Evolutionary conservation across 352 stramenopile genomes (phyloP).

Genomic region (Pythium guiyangense): DNA sequence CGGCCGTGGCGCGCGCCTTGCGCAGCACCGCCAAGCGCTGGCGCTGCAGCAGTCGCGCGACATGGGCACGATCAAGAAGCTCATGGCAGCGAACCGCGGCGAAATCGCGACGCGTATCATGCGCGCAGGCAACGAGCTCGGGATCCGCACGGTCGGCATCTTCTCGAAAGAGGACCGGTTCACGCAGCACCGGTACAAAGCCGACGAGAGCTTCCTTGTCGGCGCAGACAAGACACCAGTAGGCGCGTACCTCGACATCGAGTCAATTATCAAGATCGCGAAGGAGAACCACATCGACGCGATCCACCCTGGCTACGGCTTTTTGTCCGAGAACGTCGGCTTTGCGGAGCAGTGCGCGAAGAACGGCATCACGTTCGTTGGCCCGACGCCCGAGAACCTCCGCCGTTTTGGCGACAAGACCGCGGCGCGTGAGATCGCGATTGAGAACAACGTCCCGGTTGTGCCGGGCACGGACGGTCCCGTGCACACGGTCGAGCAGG

Average conservation of each 20-base stretch:
- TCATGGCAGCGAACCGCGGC: constrained; percentile 97
- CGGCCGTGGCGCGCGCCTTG: constrained; percentile 9
- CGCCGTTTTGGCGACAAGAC: constrained; percentile 89
- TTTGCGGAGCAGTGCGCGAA: constrained; percentile 92
- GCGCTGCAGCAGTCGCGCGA: constrained; percentile 32
- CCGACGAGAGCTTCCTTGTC: constrained; percentile 95
- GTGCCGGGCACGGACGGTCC: constrained; percentile 89
- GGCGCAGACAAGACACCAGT: constrained; percentile 90
- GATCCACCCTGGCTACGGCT: constrained; percentile 97
- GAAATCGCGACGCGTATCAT: constrained; percentile 98
- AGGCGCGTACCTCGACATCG: constrained; percentile 95
- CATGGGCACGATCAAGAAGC: constrained; percentile 90
- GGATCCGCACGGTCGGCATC: constrained; percentile 88
- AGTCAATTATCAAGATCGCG: constrained; percentile 90
- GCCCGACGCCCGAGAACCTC: constrained; percentile 93
- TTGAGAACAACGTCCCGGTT: constrained; percentile 85
- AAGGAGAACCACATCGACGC: constrained; percentile 91
- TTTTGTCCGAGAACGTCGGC: constrained; percentile 94
- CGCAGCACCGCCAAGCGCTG: constrained; percentile 8
- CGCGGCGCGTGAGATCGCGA: constrained; percentile 83
- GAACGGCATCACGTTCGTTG: constrained; percentile 94
- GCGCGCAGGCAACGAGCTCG: constrained; percentile 92
- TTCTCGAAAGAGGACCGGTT: constrained; percentile 93
- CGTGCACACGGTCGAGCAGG: constrained; percentile 86
- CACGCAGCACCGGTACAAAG: constrained; percentile 96